Evolutionary conservation across 345 rosid species (phyloP), one percentile per base, ranked within the genome.

Genomic region (Schrenkiella parvula): DNA sequence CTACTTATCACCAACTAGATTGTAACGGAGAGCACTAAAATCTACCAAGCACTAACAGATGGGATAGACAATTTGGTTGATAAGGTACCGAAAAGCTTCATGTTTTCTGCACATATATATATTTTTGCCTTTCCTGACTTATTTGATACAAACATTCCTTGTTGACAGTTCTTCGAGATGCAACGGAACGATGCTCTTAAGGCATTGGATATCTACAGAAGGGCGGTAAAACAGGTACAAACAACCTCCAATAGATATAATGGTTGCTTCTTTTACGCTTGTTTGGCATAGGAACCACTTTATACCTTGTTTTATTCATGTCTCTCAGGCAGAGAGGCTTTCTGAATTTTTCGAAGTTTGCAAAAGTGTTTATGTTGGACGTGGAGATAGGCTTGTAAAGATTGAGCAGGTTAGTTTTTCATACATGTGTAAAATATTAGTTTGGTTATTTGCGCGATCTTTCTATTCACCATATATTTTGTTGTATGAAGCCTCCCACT

Each of bases 341-440:
- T 95, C 99, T 57, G 99, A 91, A 75, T 95, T 95, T 76, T 95
- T 81, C 57, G 96, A 95, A 88, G 82, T 95, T 46, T 91, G 99
- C 87, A 95, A 84, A 83, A 88, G 78, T 74, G 56, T 91, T 80
- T 84, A 84, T 83, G 78, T 85, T 81, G 97, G 96, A 64, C 90
- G 87, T 34, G 96, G 96, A 64, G 96, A 89, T 48, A 86, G 67
- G 79, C 88, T 88, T 81, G 69, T 82, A 32, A 95, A 87, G 86
- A 91, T 95, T 76, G 96, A 95, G 81, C 98, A 95, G 99, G 99
- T 95, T 63, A 70, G 68, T 5, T 65, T 78, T 75, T 75, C 44
- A 34, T 50, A 52, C 4, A 73, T 53, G n/a, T 51, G 38, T 34
- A 58, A 62, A 42, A 43, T 32, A 46, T 32, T 19, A 22, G 38